Conservation (phyloP, 257 asterid species). For the Penstemon newberryi region DNA sequence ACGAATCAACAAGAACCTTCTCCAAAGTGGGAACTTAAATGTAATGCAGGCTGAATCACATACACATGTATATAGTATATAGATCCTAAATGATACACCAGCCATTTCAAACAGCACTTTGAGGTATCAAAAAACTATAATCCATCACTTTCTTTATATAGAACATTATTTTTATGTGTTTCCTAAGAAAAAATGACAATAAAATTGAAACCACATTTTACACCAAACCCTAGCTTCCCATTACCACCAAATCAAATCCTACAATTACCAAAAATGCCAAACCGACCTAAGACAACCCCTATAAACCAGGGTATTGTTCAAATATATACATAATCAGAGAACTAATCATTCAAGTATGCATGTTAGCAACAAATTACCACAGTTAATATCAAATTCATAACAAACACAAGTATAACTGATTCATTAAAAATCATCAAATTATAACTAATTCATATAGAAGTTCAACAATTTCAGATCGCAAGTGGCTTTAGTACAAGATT, state of each 20-base stretch:
- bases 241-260: conserved; percentile 26
- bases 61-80: neutral
- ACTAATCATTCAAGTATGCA: neutral
- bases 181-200: neutral
- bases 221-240: conserved; percentile 30
- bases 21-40: neutral
- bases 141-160: conserved; percentile 22
- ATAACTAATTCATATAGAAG: conserved; percentile 27
- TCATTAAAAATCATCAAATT: neutral
- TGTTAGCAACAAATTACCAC: neutral
- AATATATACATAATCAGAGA: neutral
- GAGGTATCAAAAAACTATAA: conserved; percentile 15
- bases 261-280: neutral
- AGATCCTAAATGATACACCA: conserved; percentile 19
- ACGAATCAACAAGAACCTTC: conserved; percentile 17
- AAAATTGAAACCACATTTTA: neutral
- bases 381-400: conserved; percentile 30
- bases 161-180: neutral
- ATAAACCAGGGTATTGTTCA: neutral
- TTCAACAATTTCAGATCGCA: conserved; percentile 34
- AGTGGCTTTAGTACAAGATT: conserved; percentile 31
- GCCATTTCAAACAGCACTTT: conserved; percentile 9
- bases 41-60: neutral
- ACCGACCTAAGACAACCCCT: conserved; percentile 23
- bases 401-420: conserved; percentile 7